Base-by-base conservation (phyloP, 2,329 filamentous ascomycete species). In the Penicillium sp. region DNA sequence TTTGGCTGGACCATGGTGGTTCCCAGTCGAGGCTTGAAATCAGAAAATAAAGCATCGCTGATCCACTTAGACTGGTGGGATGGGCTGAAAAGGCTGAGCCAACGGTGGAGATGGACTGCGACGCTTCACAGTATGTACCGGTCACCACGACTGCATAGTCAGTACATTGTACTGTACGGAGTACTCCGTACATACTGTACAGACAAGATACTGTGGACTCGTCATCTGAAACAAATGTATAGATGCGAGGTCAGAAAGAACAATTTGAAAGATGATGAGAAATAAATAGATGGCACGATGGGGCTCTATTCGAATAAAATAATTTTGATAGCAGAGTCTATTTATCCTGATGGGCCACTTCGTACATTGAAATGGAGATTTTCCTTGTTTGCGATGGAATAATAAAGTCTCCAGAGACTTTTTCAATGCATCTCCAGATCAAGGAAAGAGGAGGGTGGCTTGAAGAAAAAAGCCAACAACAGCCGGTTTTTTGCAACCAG, bases 11-110 rank as follows among this genome's bases (percentile, higher is more conserved):
- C 51, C 60, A 33, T 33, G n/a, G 61, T 55, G 54, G 59, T 58
- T 53, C 33, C 57, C 12, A 45, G 61, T 60, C 62, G 65, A 68
- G 66, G 60, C 66, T 66, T 62, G 60, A 59, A 61, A 59, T 60
- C 60, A 42, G 53, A 57, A 53, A 47, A 63, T 54, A 65, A 63
- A 62, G 67, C 60, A 68, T 66, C 50, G 57, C 28, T 47, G 65
- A 64, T 68, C 68, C 68, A 70, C 68, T 59, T 62, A 40, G 56
- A 40, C 38, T 56, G 45, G 60, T 68, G 65, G 65, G 60, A 61
- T 47, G 59, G 59, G 53, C 59, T 42, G 42, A 50, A 65, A 61
- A 61, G 64, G 44, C 65, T 61, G 53, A 57, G 59, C 61, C 50
- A 63, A 61, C 38, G 59, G 68, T 68, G 68, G 68, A 55, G 66